These are phyloP conservation scores for Platanthera guangdongensis DNA, from an alignment of 106 monocot species.

Conservation along the genomic window DNA sequence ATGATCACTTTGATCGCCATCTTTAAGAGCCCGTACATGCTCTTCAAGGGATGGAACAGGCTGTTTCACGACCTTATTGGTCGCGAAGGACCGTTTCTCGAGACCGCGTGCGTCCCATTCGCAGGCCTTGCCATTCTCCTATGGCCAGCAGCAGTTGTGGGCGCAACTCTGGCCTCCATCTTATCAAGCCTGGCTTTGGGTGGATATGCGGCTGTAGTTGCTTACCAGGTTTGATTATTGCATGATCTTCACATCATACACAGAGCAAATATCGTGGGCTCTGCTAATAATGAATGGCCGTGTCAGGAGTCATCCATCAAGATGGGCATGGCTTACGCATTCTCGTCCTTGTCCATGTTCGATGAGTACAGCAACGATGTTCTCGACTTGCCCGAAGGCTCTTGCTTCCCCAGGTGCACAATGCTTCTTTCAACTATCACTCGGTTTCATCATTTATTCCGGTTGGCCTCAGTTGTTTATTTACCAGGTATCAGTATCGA, in stretches of 20 bases:
- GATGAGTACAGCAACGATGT: constrained; percentile 95
- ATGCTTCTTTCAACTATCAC: not conserved
- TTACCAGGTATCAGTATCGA: constrained; percentile 44
- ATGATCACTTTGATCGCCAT: constrained; percentile 57
- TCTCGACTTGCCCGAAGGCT: constrained; percentile 79
- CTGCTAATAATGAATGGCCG: constrained; percentile 6
- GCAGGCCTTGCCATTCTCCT: constrained; percentile 90
- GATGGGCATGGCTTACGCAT: constrained; percentile 57
- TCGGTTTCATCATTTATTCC: not conserved
- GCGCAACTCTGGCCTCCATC: constrained; percentile 55
- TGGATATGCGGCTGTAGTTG: constrained; percentile 63
- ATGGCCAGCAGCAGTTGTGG: constrained; percentile 79
- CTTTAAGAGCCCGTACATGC: constrained; percentile 81
- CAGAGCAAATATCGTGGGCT: not conserved
- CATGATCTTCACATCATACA: not conserved
- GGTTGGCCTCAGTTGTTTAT: not conserved
- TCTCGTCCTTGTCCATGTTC: constrained; percentile 66
- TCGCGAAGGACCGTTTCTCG: constrained; percentile 92
- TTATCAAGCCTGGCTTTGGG: constrained; percentile 68
- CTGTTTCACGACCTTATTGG: constrained; percentile 87
- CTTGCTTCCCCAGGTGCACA: constrained; percentile 84
- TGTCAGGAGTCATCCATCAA: constrained; percentile 66
- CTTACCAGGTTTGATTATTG: constrained; percentile 62
- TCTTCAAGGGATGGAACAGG: constrained; percentile 85
- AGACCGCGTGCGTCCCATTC: constrained; percentile 95